These are phyloP conservation scores for Naegleria lovaniensis DNA, from an alignment of 208 protist genomes.

Conservation along the genomic window DNA sequence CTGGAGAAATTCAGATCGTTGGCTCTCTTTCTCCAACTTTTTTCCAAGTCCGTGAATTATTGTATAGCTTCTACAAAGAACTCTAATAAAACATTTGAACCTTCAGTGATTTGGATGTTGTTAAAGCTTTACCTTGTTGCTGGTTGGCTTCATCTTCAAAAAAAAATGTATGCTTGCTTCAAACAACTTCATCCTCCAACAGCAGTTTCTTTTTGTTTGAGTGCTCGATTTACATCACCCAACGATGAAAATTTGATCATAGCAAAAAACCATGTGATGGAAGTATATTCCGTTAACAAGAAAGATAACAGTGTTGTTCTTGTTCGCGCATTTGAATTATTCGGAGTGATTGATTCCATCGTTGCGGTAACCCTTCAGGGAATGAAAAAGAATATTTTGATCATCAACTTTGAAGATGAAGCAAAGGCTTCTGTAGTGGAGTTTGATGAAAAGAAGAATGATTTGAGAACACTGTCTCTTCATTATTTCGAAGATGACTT, in stretches of 20 bases:
- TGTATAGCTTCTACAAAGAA: neutral
- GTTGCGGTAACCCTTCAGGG: neutral
- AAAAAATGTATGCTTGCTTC: neutral
- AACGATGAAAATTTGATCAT: slow-evolving; percentile 15
- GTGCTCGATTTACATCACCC: neutral
- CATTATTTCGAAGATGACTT: slow-evolving; percentile 29
- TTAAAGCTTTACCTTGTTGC: no score
- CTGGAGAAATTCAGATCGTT: neutral
- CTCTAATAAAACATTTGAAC: neutral
- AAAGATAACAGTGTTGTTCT: neutral
- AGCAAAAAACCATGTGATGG: neutral
- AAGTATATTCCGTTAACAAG: neutral
- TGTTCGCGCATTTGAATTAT: neutral
- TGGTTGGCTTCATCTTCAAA: neutral
- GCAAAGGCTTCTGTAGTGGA: slow-evolving; percentile 7
- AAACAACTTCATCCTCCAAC: slow-evolving; percentile 23
- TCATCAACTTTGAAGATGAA: slow-evolving; percentile 19
- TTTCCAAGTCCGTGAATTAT: neutral
- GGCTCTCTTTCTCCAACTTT: neutral
- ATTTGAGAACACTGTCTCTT: slow-evolving; percentile 7
- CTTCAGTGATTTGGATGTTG: no score
- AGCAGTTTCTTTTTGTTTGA: neutral
- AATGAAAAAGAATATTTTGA: neutral
- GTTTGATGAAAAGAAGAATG: slow-evolving; percentile 4
- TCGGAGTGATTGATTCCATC: neutral